These are phyloP conservation scores for Hibiscus tridactylites DNA, from an alignment of 345 rosid species.

Conservation along the genomic window DNA sequence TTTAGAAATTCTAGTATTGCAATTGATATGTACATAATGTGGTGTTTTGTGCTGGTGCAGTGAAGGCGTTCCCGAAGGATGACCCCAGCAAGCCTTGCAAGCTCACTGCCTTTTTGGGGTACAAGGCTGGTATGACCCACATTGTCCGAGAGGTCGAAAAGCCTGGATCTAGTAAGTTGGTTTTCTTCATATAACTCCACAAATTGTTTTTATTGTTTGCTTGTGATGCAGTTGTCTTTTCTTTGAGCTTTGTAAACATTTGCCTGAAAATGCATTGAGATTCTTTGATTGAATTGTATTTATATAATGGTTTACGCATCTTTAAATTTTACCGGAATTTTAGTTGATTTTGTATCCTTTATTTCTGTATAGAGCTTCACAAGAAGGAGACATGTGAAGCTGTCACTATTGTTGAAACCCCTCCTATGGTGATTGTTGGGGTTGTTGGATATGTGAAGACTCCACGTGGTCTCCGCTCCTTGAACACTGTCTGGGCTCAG, in stretches of 20 bases:
- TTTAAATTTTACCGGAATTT: neutral
- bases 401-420: conserved; percentile 73
- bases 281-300: neutral
- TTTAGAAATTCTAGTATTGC: neutral
- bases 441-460: conserved; percentile 77
- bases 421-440: conserved; percentile 77
- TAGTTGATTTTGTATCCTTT: neutral
- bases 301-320: neutral
- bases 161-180: conserved; percentile 70
- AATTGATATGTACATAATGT: neutral
- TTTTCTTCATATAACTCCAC: neutral
- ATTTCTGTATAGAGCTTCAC: conserved; percentile 51
- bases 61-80: conserved; percentile 90
- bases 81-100: conserved; percentile 66
- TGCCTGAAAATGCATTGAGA: neutral
- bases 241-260: too few species aligned
- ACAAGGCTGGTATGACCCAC: conserved; percentile 95
- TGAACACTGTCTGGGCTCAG: conserved; percentile 89
- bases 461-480: conserved; percentile 65
- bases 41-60: conserved; percentile 22
- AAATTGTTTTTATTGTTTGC: neutral
- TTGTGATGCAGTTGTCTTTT: neutral
- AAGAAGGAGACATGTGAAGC: conserved; percentile 92
- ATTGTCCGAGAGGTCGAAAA: conserved; percentile 84
- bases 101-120: conserved; percentile 77